Evolutionary conservation across 225 moss, liverwort and hornwort species (phyloP).

Genomic region (Bryum argenteum): DNA sequence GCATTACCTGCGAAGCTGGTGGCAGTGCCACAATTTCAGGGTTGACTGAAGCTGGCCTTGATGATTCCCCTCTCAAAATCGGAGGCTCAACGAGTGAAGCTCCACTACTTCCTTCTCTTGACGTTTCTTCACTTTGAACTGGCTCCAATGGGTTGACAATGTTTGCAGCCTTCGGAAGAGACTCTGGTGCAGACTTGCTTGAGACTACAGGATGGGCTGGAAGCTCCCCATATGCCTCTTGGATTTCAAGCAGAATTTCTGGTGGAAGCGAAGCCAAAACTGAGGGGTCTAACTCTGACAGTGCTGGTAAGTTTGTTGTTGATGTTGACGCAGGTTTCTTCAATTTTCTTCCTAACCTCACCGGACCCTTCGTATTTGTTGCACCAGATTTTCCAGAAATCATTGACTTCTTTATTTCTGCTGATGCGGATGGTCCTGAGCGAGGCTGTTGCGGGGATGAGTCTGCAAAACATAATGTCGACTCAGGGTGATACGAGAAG

Average conservation of each 20-base stretch:
- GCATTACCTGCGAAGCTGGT: conserved; percentile 68
- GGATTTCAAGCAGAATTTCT: conserved; percentile 79
- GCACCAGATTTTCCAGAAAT: conserved; percentile 28
- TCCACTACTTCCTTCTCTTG: conserved; percentile 20
- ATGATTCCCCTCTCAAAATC: conserved; percentile 48
- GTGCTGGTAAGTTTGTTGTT: conserved; percentile 57
- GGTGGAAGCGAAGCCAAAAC: conserved; percentile 87
- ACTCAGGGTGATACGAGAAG: conserved; percentile 19
- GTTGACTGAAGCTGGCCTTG: conserved; percentile 39
- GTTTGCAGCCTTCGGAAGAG: conserved; percentile 24
- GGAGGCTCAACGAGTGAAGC: conserved; percentile 30
- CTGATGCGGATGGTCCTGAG: conserved; percentile 19
- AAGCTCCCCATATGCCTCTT: conserved; percentile 61
- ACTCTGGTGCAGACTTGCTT: conserved; percentile 34
- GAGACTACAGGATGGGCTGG: conserved; percentile 36
- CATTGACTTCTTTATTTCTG: conserved; percentile 29
- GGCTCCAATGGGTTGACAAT: conserved; percentile 28
- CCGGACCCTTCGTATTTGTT: conserved; percentile 31
- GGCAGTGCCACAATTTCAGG: conserved; percentile 58
- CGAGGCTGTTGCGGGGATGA: conserved; percentile 28
- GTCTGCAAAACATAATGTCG: conserved; percentile 36
- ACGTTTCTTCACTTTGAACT: conserved; percentile 30
- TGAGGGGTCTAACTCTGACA: conserved; percentile 69
- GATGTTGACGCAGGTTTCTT: conserved; percentile 34
- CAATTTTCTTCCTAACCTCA: conserved; percentile 26